phyloP scores from a whole-genome alignment of 2,329 filamentous ascomycete genomes.

The Pseudopyricularia cyperi region DNA sequence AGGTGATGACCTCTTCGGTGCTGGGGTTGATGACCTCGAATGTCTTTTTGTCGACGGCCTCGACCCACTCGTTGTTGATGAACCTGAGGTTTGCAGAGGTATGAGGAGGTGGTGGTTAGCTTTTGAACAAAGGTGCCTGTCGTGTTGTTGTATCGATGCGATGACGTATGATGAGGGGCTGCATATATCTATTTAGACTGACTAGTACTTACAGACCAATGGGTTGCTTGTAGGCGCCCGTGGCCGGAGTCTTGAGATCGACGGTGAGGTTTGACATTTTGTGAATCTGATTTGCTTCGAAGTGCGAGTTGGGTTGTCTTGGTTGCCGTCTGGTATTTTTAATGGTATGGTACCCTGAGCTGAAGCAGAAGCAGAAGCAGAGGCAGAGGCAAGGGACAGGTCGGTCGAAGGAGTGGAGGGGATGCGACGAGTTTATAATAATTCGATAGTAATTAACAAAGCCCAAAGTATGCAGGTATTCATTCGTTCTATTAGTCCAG shows the following conservation, averaged over 20 bases:
- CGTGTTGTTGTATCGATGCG: conserved; percentile 2
- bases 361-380: too few relatives aligned
- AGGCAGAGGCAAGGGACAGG: not conserved
- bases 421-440: not conserved
- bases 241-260: conserved; percentile 55
- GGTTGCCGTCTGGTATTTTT: not conserved
- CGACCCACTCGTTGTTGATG: conserved; percentile 89
- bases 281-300: not conserved
- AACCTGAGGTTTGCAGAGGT: conserved; percentile 38
- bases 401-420: not conserved
- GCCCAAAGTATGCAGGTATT: too few relatives aligned
- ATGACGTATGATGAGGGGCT: too few relatives aligned
- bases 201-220: conserved; percentile 41
- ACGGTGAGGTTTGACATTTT: conserved; percentile 22
- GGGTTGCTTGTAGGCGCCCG: conserved; percentile 45
- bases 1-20: conserved; percentile 73
- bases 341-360: too few relatives aligned
- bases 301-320: not conserved
- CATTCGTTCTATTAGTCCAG: too few relatives aligned
- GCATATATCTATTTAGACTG: too few relatives aligned
- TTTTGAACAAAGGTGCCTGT: too few relatives aligned
- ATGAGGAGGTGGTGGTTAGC: too few relatives aligned
- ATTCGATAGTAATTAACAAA: too few relatives aligned
- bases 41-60: conserved; percentile 72
- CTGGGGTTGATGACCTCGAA: conserved; percentile 87